Percentiles rank a stretch among this genome's conserved stretches.
Conservation (phyloP, 768 basidiomycete genomes). For the Auricularia sp. region DNA sequence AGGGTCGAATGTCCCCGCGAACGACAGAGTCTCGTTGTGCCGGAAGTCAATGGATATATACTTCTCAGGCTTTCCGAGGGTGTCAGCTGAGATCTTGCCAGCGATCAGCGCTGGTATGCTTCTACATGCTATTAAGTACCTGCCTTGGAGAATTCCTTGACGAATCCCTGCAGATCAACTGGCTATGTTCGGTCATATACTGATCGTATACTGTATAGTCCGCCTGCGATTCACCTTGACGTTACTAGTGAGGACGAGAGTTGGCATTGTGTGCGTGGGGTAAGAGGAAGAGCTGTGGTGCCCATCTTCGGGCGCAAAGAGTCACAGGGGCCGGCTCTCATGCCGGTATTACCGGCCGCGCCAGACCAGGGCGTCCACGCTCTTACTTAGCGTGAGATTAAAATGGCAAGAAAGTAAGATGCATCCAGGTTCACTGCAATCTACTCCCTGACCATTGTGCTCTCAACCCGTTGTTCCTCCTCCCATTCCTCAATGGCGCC, state of each 20-base stretch:
- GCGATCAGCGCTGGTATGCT: background rate
- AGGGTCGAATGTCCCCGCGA: constrained; percentile 57
- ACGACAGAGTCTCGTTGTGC: constrained; percentile 52
- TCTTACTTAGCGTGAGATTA: no score
- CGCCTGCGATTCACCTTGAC: constrained; percentile 20
- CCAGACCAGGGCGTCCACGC: no score
- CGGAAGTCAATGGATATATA: constrained; percentile 46
- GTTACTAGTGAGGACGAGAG: constrained; percentile 31
- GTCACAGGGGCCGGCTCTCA: no score
- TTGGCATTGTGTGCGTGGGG: constrained; percentile 22
- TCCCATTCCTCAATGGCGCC: background rate
- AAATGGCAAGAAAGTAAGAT: no score
- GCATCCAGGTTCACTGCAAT: no score
- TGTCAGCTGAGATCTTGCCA: constrained; percentile 30
- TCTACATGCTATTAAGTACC: background rate
- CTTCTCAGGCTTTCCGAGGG: constrained; percentile 49
- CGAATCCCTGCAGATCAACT: constrained; percentile 25
- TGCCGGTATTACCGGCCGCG: no score
- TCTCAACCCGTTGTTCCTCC: background rate
- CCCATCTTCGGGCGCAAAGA: no score
- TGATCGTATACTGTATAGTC: background rate
- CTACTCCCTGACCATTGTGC: no score
- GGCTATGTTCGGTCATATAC: constrained; percentile 7
- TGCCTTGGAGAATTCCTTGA: constrained; percentile 51
- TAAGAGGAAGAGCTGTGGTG: no score